These are phyloP conservation scores for Leucosporidium creatinivorum DNA, from an alignment of 768 basidiomycete genomes.

Conservation along the genomic window DNA sequence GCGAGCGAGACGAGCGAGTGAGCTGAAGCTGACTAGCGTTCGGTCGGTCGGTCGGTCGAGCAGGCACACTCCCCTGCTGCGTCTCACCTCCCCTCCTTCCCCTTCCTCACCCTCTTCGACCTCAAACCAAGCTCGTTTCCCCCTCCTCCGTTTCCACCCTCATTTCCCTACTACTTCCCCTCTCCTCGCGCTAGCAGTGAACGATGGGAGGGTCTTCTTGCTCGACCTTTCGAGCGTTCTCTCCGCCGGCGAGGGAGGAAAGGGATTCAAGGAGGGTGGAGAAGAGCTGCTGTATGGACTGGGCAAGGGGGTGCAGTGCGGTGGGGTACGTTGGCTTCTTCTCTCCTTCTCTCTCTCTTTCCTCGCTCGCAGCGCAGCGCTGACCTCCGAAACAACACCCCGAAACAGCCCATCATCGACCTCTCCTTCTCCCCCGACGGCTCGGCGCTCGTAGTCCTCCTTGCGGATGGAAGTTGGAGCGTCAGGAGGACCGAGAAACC, in stretches of 20 bases:
- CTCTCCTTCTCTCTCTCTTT: background rate
- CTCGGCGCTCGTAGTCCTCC: background rate
- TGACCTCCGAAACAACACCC: no score
- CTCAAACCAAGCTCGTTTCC: background rate
- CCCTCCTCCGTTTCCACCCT: conserved; percentile 6
- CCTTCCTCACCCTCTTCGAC: background rate
- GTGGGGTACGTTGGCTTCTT: background rate
- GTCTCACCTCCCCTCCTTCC: no score
- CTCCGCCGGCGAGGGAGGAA: no score
- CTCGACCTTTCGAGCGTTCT: background rate
- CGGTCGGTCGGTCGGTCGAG: no score
- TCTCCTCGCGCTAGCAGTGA: background rate
- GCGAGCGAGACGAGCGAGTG: no score
- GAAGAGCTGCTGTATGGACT: background rate
- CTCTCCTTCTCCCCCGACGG: conserved; percentile 14
- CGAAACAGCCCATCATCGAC: conserved; percentile 4
- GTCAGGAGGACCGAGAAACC: background rate
- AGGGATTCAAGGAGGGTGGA: background rate
- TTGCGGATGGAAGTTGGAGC: background rate
- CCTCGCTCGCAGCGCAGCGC: no score
- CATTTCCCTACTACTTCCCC: background rate
- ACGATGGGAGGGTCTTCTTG: background rate
- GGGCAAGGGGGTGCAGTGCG: background rate
- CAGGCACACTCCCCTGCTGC: no score
- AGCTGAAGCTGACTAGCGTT: no score